phyloP scores from a whole-genome alignment of 495 filamentous ascomycete genomes.

The Aspergillus bertholletiae region DNA sequence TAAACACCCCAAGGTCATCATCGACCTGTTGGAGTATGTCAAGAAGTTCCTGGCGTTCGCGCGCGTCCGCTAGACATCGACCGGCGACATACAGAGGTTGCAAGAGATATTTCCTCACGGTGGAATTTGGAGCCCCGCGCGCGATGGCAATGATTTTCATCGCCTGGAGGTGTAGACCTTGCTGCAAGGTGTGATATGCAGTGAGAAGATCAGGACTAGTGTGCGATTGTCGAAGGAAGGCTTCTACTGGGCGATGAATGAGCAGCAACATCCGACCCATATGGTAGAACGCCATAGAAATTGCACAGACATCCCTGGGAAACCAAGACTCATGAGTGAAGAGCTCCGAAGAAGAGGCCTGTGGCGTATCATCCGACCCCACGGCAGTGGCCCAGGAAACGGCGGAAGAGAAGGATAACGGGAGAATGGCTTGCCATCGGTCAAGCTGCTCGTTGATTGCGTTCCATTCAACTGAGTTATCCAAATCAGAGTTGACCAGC shows the following conservation, averaged over 20 bases:
- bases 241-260: constrained; percentile 42
- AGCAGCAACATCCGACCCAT: constrained; percentile 47
- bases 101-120: constrained; percentile 41
- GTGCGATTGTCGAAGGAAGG: constrained; percentile 24
- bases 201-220: constrained; percentile 29
- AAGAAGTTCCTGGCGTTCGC: constrained; percentile 33
- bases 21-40: constrained; percentile 39
- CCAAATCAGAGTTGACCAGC: constrained; percentile 36
- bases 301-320: constrained; percentile 44
- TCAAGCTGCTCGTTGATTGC: constrained; percentile 5
- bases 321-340: constrained; percentile 47
- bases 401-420: constrained; percentile 3
- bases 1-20: constrained; percentile 44
- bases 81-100: constrained; percentile 50
- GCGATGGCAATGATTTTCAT: constrained; percentile 40
- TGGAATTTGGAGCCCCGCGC: constrained; percentile 34
- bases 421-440: constrained; percentile 7
- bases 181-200: constrained; percentile 36
- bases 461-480: constrained; percentile 2
- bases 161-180: constrained; percentile 35
- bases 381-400: constrained; percentile 1
- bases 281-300: constrained; percentile 48
- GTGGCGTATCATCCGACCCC: background rate
- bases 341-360: background rate
- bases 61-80: constrained; percentile 33